A percentile compares a stretch with the other conserved stretches of the same genome.
Evolutionary conservation across 805 yeast species (phyloP).

Genomic region (Scheffersomyces coipomensis): DNA sequence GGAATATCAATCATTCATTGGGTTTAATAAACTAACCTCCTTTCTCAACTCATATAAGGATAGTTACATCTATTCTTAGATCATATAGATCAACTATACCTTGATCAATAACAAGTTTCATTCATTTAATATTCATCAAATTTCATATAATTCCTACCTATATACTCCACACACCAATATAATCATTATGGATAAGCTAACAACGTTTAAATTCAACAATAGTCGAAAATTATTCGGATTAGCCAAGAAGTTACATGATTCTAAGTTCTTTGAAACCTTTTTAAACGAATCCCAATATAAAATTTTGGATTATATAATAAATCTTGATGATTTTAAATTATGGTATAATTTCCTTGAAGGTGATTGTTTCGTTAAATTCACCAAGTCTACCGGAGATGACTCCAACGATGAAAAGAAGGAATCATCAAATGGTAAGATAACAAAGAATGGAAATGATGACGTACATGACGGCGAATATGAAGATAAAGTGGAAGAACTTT

Average conservation of each 20-base stretch:
- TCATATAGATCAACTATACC: no score
- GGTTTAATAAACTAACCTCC: no score
- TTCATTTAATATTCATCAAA: no score
- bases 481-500: neutral
- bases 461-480: neutral
- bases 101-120: no score
- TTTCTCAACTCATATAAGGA: no score
- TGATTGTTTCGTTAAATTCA: slow-evolving; percentile 20
- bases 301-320: slow-evolving; percentile 26
- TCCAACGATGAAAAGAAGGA: slow-evolving; percentile 3
- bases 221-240: slow-evolving; percentile 29
- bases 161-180: no score
- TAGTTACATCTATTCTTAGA: no score
- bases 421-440: neutral
- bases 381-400: neutral
- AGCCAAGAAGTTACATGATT: slow-evolving; percentile 30
- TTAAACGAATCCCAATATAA: slow-evolving; percentile 35
- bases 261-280: slow-evolving; percentile 32
- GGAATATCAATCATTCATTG: no score
- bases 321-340: slow-evolving; percentile 25
- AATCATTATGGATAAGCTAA: slow-evolving; percentile 37
- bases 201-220: slow-evolving; percentile 35
- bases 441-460: no score
- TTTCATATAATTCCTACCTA: no score
- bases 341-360: slow-evolving; percentile 42